Base-by-base conservation (phyloP, 257 asterid genomes). In the Galeopsis tetrahit region DNA sequence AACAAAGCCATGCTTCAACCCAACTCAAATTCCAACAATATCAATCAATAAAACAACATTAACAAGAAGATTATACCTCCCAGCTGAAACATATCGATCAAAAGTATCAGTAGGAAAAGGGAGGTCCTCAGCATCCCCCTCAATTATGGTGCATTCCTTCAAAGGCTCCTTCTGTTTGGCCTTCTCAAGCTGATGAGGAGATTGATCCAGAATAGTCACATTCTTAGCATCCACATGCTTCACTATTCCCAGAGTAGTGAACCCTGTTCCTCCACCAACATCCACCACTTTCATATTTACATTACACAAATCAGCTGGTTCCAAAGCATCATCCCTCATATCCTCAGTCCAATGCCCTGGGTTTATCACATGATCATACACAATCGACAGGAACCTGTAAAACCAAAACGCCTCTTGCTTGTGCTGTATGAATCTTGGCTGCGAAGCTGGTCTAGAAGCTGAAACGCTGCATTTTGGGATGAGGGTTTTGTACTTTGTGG, bases 261-360 rank as follows among this genome's bases (percentile, higher is more conserved):
- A 91, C 63, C 99, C 98, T 0, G 99, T 94, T 4, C 98, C 97
- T 1, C 98, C 99, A 53, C 99, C 99, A 60, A 92, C 98, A 75
- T 92, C 99, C 76, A 90, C 96, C 77, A 95, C 99, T 1, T 56
- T 67, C 90, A 92, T 46, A 63, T 82, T 74, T 79, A 88, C 73
- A 46, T 73, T 74, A 52, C 35, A 68, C 57, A 95, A 83, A 38
- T 88, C 96, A 34, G 99, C 99, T 4, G 97, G 98, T 77, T 95
- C 97, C 70, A 95, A 85, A 13, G 99, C 99, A 2, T 95, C 99
- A 28, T 92, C 97, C 68, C 99, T 82, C 99, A 92, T 92, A 44
- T 95, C 99, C 79, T 92, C 98, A 5, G 99, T 95, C 98, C 98
- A 92, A 60, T 95, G 99, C n/a, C 98, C 98, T n/a, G 99, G 99